Base-by-base conservation (phyloP, 345 rosid species). In the Aurinia saxatilis region DNA sequence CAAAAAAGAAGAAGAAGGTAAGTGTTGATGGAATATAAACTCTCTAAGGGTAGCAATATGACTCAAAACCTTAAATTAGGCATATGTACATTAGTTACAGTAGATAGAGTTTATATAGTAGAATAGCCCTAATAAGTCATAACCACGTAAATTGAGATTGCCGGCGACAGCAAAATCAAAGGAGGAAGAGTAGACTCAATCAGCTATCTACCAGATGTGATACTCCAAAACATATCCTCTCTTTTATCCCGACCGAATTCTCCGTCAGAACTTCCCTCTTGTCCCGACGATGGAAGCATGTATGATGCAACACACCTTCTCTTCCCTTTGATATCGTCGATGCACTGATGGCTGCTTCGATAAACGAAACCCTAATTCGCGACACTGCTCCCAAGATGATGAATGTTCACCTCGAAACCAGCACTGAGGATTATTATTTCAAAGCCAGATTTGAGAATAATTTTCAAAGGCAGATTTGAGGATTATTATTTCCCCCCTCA, bases 221-320 rank as follows among this genome's bases (percentile, higher is more conserved):
- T 55, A 17, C 60, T 55, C 33, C 60, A 55, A 7, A n/a, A n/a
- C 45, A 55, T 25, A 36, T 55, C 10, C 45, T 55, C 33, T 36
- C 6, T 12, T 55, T 37, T 38, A 8, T 55, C 13, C 60, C 45
- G 33, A 55, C 44, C 18, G 1, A n/a, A 8, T 0, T 37, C 0
- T 33, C 45, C 7, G 16, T 55, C 45, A 4, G 8, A 19, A 55
- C 60, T 3, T 35, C 60, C 45, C 6, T 21, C 18, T 55, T 55
- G 45, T 55, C 60, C 0, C 34, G 1, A 55, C 18, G 60, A 13
- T 40, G 45, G 45, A 40, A 12, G 17, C 45, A 40, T 40, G 45
- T 40, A 12, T 40, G 45, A 17, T 13, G 16, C 8, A 6, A 4
- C 2, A 40, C 45, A 12, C 45, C 45, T 40, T 40, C 17, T 40